Evolutionary conservation across 2,329 filamentous ascomycete genomes (phyloP).

Genomic region (Ceratocystis destructans): DNA sequence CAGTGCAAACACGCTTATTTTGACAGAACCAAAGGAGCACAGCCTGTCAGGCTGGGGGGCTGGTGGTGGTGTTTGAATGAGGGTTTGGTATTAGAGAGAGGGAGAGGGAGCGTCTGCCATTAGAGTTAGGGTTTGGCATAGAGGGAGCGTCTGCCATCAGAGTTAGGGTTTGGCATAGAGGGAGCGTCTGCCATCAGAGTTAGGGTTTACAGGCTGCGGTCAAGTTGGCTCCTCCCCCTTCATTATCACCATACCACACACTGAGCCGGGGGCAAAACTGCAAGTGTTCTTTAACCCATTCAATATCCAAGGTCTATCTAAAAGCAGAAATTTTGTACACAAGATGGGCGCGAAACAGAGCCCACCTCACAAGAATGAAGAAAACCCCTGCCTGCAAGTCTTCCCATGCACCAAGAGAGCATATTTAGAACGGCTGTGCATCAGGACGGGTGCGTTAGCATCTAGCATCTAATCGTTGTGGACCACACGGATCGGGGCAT

Average conservation of each 20-base stretch:
- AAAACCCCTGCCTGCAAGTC: conserved; percentile 4
- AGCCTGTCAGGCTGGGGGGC: background rate
- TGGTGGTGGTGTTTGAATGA: background rate
- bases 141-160: too few relatives aligned
- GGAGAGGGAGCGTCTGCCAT: too few relatives aligned
- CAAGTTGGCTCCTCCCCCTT: background rate
- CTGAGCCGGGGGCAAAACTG: background rate
- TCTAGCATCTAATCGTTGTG: background rate
- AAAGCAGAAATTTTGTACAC: conserved; percentile 16
- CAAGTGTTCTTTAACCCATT: background rate
- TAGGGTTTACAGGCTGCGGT: background rate
- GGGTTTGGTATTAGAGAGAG: background rate
- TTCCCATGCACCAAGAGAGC: conserved; percentile 20
- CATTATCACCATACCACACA: background rate
- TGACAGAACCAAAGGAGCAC: background rate
- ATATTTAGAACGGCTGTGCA: conserved; percentile 18
- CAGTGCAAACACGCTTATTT: background rate
- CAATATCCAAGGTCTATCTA: conserved; percentile 8
- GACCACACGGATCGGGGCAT: background rate
- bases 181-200: too few relatives aligned
- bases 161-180: too few relatives aligned
- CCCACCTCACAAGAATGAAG: background rate
- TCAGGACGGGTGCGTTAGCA: background rate
- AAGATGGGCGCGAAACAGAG: background rate
- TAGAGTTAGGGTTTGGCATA: too few relatives aligned